phyloP scores from a whole-genome alignment of 495 filamentous ascomycete genomes.

The Aspergillus avenaceus region DNA sequence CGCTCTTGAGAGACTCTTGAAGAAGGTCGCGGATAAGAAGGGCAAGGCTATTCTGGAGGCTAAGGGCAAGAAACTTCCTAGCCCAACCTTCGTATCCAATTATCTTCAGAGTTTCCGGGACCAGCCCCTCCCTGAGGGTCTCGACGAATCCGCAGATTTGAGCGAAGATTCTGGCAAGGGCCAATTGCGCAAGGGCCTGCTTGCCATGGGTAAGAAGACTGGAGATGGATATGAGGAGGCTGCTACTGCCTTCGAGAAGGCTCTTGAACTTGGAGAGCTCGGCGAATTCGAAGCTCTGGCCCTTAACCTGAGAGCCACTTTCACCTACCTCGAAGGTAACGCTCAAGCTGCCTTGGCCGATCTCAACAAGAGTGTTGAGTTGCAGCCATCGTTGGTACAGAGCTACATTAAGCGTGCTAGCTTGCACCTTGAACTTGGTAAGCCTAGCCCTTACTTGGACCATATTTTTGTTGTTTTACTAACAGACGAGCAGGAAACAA shows the following conservation, averaged over 20 bases:
- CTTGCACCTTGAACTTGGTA: constrained; percentile 95
- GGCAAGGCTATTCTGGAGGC: constrained; percentile 76
- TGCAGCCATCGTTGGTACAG: constrained; percentile 83
- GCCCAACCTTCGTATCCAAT: constrained; percentile 94
- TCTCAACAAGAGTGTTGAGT: constrained; percentile 84
- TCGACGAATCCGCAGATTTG: constrained; percentile 75
- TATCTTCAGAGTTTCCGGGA: constrained; percentile 96
- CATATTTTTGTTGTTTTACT: neutral
- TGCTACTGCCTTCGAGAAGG: constrained; percentile 77
- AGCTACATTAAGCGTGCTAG: constrained; percentile 98
- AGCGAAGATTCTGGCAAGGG: constrained; percentile 76
- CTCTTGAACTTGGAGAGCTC: constrained; percentile 72
- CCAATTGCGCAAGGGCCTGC: constrained; percentile 75
- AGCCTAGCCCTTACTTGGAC: constrained; percentile 18
- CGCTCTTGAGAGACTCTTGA: constrained; percentile 86
- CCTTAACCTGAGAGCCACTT: constrained; percentile 94
- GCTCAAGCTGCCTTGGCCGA: constrained; percentile 76
- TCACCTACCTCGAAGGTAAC: constrained; percentile 86
- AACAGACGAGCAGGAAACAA: constrained; percentile 60
- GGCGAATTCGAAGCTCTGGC: constrained; percentile 82
- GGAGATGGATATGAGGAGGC: constrained; percentile 87
- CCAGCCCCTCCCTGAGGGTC: constrained; percentile 69
- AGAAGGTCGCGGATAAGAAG: constrained; percentile 95
- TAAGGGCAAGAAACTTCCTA: constrained; percentile 82
- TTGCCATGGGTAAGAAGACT: constrained; percentile 78